These are phyloP conservation scores for Corymbia maculata DNA, from an alignment of 345 rosid species.

Conservation along the genomic window DNA sequence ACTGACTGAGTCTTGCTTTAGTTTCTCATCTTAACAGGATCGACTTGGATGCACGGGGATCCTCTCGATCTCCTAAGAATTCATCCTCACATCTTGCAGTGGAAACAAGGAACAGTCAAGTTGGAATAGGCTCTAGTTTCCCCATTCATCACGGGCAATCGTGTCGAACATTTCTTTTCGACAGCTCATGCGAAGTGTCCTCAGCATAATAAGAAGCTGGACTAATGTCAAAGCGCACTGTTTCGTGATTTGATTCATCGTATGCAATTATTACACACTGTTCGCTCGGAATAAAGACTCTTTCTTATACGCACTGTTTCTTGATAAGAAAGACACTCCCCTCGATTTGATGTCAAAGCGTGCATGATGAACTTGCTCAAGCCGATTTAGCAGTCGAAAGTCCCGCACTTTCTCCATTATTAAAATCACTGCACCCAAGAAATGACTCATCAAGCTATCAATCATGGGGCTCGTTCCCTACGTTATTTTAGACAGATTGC, in stretches of 20 bases:
- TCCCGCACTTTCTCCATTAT: neutral
- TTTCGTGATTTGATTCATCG: neutral
- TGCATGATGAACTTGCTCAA: neutral
- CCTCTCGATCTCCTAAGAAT: neutral
- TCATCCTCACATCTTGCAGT: neutral
- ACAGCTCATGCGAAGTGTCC: neutral
- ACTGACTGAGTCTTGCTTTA: neutral
- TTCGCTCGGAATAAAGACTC: neutral
- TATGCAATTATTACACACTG: neutral
- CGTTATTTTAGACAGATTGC: neutral
- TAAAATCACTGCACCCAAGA: neutral
- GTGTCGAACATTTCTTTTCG: neutral
- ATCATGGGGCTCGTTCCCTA: neutral
- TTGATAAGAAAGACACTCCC: neutral
- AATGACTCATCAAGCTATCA: neutral
- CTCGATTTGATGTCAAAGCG: neutral
- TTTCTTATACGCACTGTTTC: neutral
- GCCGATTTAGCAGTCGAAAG: neutral
- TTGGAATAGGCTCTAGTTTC: neutral
- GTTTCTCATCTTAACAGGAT: neutral
- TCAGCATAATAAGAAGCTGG: neutral
- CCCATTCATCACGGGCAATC: neutral
- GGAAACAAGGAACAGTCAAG: neutral
- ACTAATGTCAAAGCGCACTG: neutral
- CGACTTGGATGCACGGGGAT: neutral